Percentiles rank a stretch among this genome's conserved stretches.
Evolutionary conservation across 139 green algal genomes (phyloP).

Genomic region (Edaphochlamys debaryana): DNA sequence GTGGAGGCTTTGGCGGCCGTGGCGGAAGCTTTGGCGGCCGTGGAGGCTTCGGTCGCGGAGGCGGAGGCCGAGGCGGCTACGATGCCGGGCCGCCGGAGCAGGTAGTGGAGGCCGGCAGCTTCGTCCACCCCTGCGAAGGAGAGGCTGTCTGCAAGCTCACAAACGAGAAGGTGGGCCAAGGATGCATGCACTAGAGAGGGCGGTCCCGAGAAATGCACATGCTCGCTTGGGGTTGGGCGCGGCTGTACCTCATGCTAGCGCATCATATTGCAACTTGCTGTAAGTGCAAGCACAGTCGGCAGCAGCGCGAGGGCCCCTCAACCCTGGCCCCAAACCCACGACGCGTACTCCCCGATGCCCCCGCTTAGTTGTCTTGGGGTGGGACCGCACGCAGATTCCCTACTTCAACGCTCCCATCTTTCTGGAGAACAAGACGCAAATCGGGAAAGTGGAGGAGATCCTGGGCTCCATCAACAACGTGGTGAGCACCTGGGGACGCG

Average conservation of each 20-base stretch:
- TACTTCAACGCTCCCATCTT: slow-evolving; percentile 99
- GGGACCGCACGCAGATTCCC: slow-evolving; percentile 92
- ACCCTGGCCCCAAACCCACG: no score
- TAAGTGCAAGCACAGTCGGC: no score
- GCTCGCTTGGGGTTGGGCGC: no score
- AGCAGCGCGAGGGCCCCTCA: no score
- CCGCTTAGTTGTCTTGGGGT: no score
- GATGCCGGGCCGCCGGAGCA: slow-evolving; percentile 66
- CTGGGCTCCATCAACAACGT: slow-evolving; percentile 93
- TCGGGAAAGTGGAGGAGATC: slow-evolving; percentile 99
- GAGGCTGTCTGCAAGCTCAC: slow-evolving; percentile 97
- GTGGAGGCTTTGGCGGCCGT: slow-evolving; percentile 40
- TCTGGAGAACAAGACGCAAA: slow-evolving; percentile 97
- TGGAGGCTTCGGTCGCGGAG: slow-evolving; percentile 42
- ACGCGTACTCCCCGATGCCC: no score
- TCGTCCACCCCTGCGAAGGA: slow-evolving; percentile 96
- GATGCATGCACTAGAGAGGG: not conserved
- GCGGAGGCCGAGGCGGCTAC: slow-evolving; percentile 31
- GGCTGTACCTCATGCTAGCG: no score
- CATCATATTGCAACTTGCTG: no score
- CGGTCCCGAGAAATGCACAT: not conserved
- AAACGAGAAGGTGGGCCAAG: slow-evolving; percentile 88
- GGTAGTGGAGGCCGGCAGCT: slow-evolving; percentile 90
- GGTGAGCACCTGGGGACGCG: slow-evolving; percentile 52
- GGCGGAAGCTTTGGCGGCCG: slow-evolving; percentile 37